Conservation (phyloP, 345 rosid species). For the Rhodamnia rubescens region DNA sequence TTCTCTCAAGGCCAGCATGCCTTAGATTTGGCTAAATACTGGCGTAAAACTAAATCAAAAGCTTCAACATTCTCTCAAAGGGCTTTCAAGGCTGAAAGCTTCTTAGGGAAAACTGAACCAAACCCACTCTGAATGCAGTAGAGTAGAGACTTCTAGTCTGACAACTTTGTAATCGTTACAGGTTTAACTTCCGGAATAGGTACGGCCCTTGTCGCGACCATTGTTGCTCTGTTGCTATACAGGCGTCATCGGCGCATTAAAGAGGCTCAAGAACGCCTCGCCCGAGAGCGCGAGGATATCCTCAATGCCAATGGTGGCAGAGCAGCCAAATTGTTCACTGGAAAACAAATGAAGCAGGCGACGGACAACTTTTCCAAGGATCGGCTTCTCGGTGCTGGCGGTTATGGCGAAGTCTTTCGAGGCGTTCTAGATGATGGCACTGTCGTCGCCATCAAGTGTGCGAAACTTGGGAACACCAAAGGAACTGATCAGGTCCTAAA, state of each 20-base stretch:
- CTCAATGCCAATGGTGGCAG: conserved; percentile 21
- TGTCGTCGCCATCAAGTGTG: conserved; percentile 38
- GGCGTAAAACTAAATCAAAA: too few species aligned
- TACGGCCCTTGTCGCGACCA: not conserved
- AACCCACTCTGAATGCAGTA: not conserved
- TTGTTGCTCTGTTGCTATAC: conserved; percentile 8
- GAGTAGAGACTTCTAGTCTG: not conserved
- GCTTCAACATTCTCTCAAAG: too few species aligned
- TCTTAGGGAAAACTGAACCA: too few species aligned
- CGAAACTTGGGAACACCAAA: conserved; percentile 39
- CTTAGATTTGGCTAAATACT: too few species aligned
- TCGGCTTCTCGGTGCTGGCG: conserved; percentile 32
- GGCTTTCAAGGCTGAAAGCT: too few species aligned
- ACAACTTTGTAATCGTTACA: not conserved
- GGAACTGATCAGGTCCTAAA: conserved; percentile 43
- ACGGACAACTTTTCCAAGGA: conserved; percentile 32
- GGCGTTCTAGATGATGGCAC: conserved; percentile 35
- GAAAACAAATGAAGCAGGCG: conserved; percentile 30
- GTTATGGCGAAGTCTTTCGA: conserved; percentile 41
- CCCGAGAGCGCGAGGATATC: conserved; percentile 20
- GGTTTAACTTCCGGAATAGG: conserved; percentile 27
- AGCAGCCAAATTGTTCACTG: conserved; percentile 17
- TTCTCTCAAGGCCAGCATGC: too few species aligned
- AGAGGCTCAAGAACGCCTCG: conserved; percentile 17
- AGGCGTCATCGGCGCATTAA: conserved; percentile 16